Conservation (phyloP, 2,329 filamentous ascomycete genomes). For the Calycina marina region DNA sequence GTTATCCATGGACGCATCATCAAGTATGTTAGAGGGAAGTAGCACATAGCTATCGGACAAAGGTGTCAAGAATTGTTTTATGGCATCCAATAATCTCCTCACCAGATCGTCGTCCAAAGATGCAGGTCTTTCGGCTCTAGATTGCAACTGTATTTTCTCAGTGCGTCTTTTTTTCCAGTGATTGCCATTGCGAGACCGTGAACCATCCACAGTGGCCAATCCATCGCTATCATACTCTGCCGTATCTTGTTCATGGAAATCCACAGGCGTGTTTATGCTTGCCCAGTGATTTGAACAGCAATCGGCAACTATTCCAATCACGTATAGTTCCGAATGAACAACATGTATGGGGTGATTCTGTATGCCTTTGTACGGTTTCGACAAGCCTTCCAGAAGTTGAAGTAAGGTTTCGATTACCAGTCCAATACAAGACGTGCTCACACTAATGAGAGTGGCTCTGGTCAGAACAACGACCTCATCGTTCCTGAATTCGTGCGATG, state of each 20-base stretch:
- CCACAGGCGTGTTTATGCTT: slow-evolving; percentile 22
- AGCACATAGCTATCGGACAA: slow-evolving; percentile 42
- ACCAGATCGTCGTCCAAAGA: slow-evolving; percentile 36
- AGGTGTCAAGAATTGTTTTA: slow-evolving; percentile 43
- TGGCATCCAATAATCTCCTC: slow-evolving; percentile 36
- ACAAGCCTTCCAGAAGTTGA: slow-evolving; percentile 41
- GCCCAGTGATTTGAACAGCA: slow-evolving; percentile 50
- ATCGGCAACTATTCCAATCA: slow-evolving; percentile 48
- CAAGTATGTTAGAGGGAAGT: slow-evolving; percentile 41
- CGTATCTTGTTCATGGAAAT: slow-evolving; percentile 9
- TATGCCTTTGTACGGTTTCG: slow-evolving; percentile 36
- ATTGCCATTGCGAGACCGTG: slow-evolving; percentile 1
- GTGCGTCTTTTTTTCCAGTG: slow-evolving; percentile 13
- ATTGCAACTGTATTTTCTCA: slow-evolving; percentile 14
- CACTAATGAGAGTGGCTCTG: slow-evolving; percentile 43
- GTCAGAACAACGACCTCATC: slow-evolving; percentile 48
- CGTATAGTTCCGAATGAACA: slow-evolving; percentile 47
- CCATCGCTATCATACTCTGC: slow-evolving; percentile 14
- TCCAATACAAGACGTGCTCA: slow-evolving; percentile 39
- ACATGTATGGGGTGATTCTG: slow-evolving; percentile 42
- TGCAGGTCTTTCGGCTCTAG: slow-evolving; percentile 14
- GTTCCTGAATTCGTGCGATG: slow-evolving; percentile 38
- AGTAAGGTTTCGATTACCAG: slow-evolving; percentile 42
- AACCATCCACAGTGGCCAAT: slow-evolving; percentile 8
- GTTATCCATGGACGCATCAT: slow-evolving; percentile 24